Evolutionary conservation across 2,329 filamentous ascomycete species (phyloP).

Genomic region (Sclerotinia trifoliorum): DNA sequence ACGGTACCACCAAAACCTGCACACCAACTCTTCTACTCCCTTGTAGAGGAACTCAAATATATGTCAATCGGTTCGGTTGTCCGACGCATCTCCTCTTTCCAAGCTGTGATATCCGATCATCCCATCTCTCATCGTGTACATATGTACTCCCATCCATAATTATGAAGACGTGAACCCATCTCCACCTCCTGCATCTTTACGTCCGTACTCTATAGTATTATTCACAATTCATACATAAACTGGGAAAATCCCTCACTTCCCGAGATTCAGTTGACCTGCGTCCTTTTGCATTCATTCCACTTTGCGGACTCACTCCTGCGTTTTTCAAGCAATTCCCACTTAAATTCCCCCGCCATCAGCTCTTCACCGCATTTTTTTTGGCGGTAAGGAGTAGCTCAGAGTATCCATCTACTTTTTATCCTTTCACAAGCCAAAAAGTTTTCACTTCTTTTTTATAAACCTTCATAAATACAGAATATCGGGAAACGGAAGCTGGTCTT

Average conservation of each 20-base stretch:
- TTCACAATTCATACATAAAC: constrained; percentile 10
- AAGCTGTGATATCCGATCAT: constrained; percentile 4
- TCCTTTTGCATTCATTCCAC: background rate
- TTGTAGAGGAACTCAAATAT: background rate
- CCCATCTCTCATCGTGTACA: constrained; percentile 9
- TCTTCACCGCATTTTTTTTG: constrained; percentile 20
- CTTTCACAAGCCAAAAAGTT: constrained; percentile 16
- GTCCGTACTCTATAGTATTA: background rate
- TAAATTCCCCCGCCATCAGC: constrained; percentile 13
- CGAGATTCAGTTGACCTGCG: background rate
- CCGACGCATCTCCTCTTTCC: constrained; percentile 3
- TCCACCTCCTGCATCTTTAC: too few relatives aligned
- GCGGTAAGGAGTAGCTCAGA: constrained; percentile 14
- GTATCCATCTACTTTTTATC: background rate
- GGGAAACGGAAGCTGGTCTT: constrained; percentile 16
- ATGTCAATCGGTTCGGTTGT: background rate
- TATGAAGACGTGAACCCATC: constrained; percentile 10
- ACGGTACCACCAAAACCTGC: background rate
- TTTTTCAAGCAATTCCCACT: background rate
- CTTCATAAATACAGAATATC: background rate
- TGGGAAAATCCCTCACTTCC: background rate
- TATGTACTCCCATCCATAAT: background rate
- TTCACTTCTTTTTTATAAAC: constrained; percentile 1
- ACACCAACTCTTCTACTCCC: too few relatives aligned
- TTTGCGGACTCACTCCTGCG: background rate